These are phyloP conservation scores for Thermothielavioides terrestris DNA, from an alignment of 495 filamentous ascomycete species.

Conservation along the genomic window DNA sequence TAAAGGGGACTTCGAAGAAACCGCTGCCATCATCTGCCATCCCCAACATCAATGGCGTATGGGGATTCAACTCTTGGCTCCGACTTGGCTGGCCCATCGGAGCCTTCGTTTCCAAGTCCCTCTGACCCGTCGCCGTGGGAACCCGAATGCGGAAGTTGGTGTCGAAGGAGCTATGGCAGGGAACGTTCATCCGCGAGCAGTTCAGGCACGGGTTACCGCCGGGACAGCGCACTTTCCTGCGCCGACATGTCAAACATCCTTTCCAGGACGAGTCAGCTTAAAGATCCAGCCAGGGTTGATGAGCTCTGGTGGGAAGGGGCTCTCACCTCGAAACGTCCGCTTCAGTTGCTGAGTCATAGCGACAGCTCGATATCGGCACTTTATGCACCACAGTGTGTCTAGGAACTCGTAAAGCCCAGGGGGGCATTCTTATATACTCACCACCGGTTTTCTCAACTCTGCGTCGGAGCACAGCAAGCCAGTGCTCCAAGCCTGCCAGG, in stretches of 20 bases:
- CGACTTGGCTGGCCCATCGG: neutral
- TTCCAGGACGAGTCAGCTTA: neutral
- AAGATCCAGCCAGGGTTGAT: neutral
- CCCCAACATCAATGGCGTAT: too few relatives aligned
- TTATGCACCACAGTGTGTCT: too few relatives aligned
- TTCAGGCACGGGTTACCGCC: constrained; percentile 29
- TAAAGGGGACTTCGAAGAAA: too few relatives aligned
- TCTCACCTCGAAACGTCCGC: constrained; percentile 27
- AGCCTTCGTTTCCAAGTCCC: constrained; percentile 12
- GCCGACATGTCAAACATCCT: constrained; percentile 33
- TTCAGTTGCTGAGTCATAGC: constrained; percentile 23
- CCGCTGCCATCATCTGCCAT: too few relatives aligned
- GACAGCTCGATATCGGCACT: too few relatives aligned
- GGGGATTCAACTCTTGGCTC: neutral
- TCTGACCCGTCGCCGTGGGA: constrained; percentile 22
- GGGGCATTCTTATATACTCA: too few relatives aligned
- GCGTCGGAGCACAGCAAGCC: too few relatives aligned
- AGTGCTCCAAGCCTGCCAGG: too few relatives aligned
- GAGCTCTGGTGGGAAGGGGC: neutral
- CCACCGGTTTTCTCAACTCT: neutral
- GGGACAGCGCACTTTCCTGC: constrained; percentile 30
- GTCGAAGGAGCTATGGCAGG: constrained; percentile 30
- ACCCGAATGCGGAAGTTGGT: constrained; percentile 27
- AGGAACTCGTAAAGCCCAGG: too few relatives aligned
- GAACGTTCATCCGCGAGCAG: constrained; percentile 28